These are phyloP conservation scores for Eimeria maxima DNA, from an alignment of 169 alveolate species.

Conservation along the genomic window DNA sequence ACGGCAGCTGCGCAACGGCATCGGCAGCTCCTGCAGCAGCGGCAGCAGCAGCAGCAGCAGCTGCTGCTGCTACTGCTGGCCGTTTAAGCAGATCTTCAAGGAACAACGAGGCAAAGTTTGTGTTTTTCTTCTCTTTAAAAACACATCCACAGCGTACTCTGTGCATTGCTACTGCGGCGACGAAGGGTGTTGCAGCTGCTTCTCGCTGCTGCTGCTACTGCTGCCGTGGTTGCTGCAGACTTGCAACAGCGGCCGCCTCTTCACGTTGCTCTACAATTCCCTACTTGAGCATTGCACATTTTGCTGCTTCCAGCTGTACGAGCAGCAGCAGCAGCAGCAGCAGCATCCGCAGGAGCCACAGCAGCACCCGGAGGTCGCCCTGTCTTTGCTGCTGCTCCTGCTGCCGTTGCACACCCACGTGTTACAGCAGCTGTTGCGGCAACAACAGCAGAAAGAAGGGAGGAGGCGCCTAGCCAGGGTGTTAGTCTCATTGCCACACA, in stretches of 20 bases:
- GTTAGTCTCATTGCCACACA: not conserved
- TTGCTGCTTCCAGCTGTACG: conserved; percentile 45
- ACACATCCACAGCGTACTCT: not conserved
- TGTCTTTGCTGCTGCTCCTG: not conserved
- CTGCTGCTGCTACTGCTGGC: conserved; percentile 22
- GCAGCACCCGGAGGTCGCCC: conserved; percentile 15
- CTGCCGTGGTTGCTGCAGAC: conserved; percentile 23
- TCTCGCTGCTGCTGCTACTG: conserved; percentile 6
- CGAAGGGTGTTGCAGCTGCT: not conserved
- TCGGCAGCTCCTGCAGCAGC: conserved; percentile 55
- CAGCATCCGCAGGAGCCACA: not conserved
- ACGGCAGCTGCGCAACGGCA: conserved; percentile 21
- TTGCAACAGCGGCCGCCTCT: conserved; percentile 4
- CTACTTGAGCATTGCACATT: not conserved
- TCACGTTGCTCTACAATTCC: not conserved
- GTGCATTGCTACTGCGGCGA: not conserved
- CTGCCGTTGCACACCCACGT: not conserved
- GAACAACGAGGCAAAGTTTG: not conserved
- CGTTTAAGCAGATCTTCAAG: not conserved
- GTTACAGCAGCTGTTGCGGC: conserved; percentile 34
- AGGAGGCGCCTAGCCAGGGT: not conserved
- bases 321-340: conserved; percentile 46
- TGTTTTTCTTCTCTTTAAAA: conserved; percentile 14
- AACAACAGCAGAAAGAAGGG: not conserved
- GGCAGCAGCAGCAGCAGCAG: conserved; percentile 34